Evolutionary conservation across 768 basidiomycete genomes (phyloP).

Genomic region (Lactarius sanguifluus): DNA sequence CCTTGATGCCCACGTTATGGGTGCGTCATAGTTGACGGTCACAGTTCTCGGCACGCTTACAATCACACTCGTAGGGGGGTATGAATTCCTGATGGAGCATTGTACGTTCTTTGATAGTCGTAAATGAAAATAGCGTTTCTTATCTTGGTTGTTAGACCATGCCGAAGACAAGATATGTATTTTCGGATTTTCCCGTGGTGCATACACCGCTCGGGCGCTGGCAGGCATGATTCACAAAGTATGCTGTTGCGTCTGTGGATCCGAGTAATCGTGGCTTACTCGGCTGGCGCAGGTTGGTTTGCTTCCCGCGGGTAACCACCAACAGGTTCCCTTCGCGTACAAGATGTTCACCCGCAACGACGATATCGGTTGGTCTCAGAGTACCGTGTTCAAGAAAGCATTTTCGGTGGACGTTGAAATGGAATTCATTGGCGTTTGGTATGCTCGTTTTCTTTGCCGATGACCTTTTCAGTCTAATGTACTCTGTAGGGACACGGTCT

Average conservation of each 20-base stretch:
- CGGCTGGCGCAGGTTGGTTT: conserved; percentile 55
- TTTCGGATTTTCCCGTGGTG: conserved; percentile 80
- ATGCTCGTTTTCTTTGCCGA: neutral
- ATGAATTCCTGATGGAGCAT: conserved; percentile 78
- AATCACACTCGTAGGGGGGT: conserved; percentile 50
- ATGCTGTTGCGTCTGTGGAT: neutral
- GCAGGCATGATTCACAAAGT: conserved; percentile 78
- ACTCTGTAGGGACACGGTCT: conserved; percentile 63
- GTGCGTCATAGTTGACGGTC: conserved; percentile 37
- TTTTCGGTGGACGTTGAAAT: conserved; percentile 76
- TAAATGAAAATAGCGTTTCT: neutral
- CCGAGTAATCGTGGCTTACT: neutral
- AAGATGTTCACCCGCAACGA: conserved; percentile 67
- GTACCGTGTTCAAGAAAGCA: conserved; percentile 67
- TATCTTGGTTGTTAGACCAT: conserved; percentile 44
- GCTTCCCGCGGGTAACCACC: conserved; percentile 65
- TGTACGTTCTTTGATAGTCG: conserved; percentile 41
- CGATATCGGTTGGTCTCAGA: conserved; percentile 59
- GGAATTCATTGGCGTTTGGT: conserved; percentile 77
- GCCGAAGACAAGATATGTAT: conserved; percentile 74
- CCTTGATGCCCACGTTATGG: conserved; percentile 69
- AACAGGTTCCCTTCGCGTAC: conserved; percentile 78
- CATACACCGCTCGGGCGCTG: conserved; percentile 66
- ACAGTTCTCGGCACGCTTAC: neutral
- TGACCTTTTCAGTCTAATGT: conserved; percentile 6